Percentiles rank a stretch among this genome's conserved stretches.
phyloP scores from a whole-genome alignment of 108 stramenopile species.

The Nitzschia sp. region DNA sequence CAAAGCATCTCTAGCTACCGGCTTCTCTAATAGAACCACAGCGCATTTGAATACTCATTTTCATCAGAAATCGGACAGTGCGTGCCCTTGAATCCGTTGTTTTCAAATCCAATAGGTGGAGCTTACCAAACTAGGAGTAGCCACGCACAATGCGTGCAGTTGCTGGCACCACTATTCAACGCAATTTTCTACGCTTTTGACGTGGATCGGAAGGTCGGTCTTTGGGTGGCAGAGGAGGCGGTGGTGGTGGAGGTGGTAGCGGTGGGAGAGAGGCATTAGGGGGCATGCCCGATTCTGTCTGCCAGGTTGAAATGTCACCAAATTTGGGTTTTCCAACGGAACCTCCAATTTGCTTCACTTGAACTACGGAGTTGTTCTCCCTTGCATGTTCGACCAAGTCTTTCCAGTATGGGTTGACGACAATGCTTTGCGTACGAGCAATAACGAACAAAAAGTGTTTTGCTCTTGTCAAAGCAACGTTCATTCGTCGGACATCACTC shows the following conservation, averaged over 20 bases:
- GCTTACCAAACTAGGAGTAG: no score
- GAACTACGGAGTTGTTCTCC: conserved; percentile 59
- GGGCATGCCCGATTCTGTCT: conserved; percentile 7
- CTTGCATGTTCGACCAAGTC: conserved; percentile 76
- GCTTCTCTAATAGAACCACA: no score
- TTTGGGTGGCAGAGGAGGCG: no score
- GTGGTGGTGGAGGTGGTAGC: background rate
- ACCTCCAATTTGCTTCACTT: conserved; percentile 38
- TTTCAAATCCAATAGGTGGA: no score
- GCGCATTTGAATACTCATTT: no score
- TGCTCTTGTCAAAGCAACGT: conserved; percentile 98
- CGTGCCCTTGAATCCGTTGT: no score
- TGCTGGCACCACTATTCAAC: background rate
- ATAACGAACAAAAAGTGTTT: conserved; percentile 86
- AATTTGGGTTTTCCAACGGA: conserved; percentile 21
- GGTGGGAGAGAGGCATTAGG: background rate
- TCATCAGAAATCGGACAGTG: no score
- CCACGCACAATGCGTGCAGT: no score
- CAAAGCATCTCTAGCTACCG: no score
- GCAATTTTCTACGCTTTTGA: background rate
- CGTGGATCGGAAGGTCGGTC: background rate
- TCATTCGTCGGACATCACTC: conserved; percentile 95
- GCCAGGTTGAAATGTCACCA: conserved; percentile 26
- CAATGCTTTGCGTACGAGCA: conserved; percentile 69
- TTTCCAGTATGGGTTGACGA: conserved; percentile 86